Conservation (phyloP, 2,329 filamentous ascomycete species). For the Botryotinia narcissicola region DNA sequence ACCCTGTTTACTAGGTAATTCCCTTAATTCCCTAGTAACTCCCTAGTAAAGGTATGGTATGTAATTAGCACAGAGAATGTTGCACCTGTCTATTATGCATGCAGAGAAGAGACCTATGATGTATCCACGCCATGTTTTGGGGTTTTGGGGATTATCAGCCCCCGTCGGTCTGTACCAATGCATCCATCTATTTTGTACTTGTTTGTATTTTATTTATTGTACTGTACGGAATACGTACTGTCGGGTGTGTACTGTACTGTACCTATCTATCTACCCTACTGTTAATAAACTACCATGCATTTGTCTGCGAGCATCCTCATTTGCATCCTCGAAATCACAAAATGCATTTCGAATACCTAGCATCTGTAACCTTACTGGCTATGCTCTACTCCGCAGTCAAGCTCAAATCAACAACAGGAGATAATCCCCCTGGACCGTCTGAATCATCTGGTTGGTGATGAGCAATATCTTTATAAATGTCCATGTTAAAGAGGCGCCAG, state of each 20-base stretch:
- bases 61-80: not conserved
- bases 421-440: not conserved
- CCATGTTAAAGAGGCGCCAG: constrained; percentile 16
- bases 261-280: not conserved
- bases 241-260: not conserved
- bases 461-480: constrained; percentile 4
- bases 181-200: not conserved
- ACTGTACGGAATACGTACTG: too few species aligned
- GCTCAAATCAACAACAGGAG: not conserved
- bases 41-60: not conserved
- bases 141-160: not conserved
- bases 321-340: not conserved
- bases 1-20: not conserved
- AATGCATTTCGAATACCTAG: not conserved
- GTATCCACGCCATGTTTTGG: not conserved
- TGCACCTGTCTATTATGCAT: not conserved
- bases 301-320: not conserved
- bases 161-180: not conserved
- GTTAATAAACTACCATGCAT: not conserved
- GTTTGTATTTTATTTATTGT: not conserved
- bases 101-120: not conserved
- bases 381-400: not conserved
- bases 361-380: not conserved
- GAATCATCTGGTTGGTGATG: not conserved
- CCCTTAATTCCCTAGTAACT: too few species aligned